phyloP scores from a whole-genome alignment of 306 rosid genomes.

The Betula pendula region DNA sequence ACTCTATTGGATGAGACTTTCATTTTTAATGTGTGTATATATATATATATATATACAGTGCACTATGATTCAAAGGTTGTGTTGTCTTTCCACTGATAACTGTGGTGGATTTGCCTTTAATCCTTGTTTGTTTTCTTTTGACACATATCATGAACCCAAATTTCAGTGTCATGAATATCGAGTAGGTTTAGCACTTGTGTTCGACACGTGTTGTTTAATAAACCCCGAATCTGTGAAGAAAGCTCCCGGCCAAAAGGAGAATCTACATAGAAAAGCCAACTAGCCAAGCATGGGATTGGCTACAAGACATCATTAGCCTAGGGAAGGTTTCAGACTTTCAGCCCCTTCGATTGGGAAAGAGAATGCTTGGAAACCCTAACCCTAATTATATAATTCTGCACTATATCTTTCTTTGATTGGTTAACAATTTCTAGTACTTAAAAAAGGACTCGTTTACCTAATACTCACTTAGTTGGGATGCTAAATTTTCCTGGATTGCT shows the following conservation, averaged over 20 bases:
- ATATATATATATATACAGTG: neutral
- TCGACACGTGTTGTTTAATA: neutral
- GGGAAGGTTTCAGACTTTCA: neutral
- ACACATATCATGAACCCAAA: neutral
- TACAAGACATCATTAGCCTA: neutral
- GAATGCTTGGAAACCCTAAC: neutral
- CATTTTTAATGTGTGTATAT: constrained; percentile 1
- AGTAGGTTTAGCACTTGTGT: constrained; percentile 29
- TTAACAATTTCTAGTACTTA: constrained; percentile 18
- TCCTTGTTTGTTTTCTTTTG: constrained; percentile 11
- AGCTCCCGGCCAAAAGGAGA: neutral
- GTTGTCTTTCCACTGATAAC: constrained; percentile 32
- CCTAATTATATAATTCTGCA: constrained; percentile 10
- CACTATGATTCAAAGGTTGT: constrained; percentile 20
- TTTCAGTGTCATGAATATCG: constrained; percentile 16
- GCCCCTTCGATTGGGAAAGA: constrained; percentile 5
- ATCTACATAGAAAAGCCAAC: neutral
- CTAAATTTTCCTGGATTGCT: constrained; percentile 26
- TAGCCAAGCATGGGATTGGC: constrained; percentile 12
- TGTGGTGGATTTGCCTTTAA: constrained; percentile 24
- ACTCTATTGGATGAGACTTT: constrained; percentile 25
- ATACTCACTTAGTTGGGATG: constrained; percentile 27
- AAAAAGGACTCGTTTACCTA: constrained; percentile 21
- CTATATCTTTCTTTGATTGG: constrained; percentile 28
- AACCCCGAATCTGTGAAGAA: neutral